A percentile compares a stretch with the other conserved stretches of the same genome.
phyloP scores from a whole-genome alignment of 2,329 filamentous ascomycete species.

The Phoma sp. region DNA sequence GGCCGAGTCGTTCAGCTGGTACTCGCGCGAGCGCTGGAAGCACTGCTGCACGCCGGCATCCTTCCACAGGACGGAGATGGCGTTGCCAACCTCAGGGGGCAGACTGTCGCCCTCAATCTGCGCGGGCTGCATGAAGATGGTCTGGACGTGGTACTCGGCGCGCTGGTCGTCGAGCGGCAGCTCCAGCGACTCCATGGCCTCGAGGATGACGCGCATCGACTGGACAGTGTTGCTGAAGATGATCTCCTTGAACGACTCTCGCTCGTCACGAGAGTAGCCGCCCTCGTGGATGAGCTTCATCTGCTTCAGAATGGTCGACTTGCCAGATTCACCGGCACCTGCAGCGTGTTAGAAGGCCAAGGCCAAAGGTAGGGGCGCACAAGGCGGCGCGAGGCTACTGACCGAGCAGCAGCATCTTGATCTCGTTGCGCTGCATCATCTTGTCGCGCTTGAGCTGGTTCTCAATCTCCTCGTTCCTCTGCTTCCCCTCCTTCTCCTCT shows the following conservation, averaged over 20 bases:
- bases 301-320: constrained; percentile 93
- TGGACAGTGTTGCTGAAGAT: constrained; percentile 75
- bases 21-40: constrained; percentile 94
- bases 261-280: constrained; percentile 91
- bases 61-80: constrained; percentile 91
- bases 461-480: constrained; percentile 99
- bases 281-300: constrained; percentile 99
- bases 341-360: constrained; percentile 34
- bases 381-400: constrained; percentile 51
- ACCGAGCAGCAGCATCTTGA: constrained; percentile 99
- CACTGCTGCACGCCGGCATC: constrained; percentile 92
- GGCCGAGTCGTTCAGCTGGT: constrained; percentile 94
- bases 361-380: background rate
- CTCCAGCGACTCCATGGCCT: constrained; percentile 72
- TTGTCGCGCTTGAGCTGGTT: constrained; percentile 98
- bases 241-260: constrained; percentile 73
- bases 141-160: constrained; percentile 97
- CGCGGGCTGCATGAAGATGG: constrained; percentile 97
- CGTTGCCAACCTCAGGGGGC: constrained; percentile 90
- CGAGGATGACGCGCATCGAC: constrained; percentile 72
- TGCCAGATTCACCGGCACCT: constrained; percentile 98
- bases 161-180: constrained; percentile 88
- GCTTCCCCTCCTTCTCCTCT: constrained; percentile 99
- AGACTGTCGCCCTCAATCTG: constrained; percentile 96
- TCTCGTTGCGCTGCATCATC: constrained; percentile 98